A percentile compares a stretch with the other conserved stretches of the same genome.
Conservation (phyloP, 345 rosid genomes). For the Gossypium anomalum region DNA sequence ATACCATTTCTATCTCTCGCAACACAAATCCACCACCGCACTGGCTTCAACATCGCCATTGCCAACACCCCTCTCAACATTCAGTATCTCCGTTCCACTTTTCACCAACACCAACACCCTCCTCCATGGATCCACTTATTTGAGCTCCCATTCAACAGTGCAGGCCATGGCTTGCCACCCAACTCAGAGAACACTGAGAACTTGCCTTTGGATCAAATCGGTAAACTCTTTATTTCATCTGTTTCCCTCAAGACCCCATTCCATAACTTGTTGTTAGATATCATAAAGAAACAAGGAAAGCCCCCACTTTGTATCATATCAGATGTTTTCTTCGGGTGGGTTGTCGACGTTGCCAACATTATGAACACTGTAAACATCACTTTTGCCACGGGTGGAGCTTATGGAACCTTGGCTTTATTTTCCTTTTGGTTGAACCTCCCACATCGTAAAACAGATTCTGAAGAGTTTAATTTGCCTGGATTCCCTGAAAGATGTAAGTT, state of each 20-base stretch:
- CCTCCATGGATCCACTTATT: slow-evolving; percentile 18
- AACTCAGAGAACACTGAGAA: slow-evolving; percentile 38
- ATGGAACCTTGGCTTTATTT: slow-evolving; percentile 31
- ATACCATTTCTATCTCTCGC: slow-evolving; percentile 48
- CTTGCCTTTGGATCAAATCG: slow-evolving; percentile 25
- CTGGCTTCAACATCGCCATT: slow-evolving; percentile 32
- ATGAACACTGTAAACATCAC: slow-evolving; percentile 24
- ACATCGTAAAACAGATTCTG: slow-evolving; percentile 25
- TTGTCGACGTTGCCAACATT: slow-evolving; percentile 29
- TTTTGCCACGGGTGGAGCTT: slow-evolving; percentile 39
- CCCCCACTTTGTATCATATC: slow-evolving; percentile 44
- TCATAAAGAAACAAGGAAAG: slow-evolving; percentile 18
- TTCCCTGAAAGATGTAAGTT: slow-evolving; percentile 41
- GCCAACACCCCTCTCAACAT: slow-evolving; percentile 46
- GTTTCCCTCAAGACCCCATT: slow-evolving; percentile 24
- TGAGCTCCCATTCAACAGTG: slow-evolving; percentile 33
- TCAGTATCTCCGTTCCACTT: slow-evolving; percentile 18
- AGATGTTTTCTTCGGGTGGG: slow-evolving; percentile 41
- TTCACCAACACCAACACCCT: background rate
- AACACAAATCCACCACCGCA: slow-evolving; percentile 23
- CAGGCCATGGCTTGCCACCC: slow-evolving; percentile 40
- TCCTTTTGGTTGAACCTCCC: slow-evolving; percentile 50
- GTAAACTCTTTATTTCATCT: slow-evolving; percentile 16
- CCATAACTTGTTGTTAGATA: slow-evolving; percentile 17
- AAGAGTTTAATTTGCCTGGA: slow-evolving; percentile 37